These are phyloP conservation scores for Metarhizium guizhouense DNA, from an alignment of 2,329 filamentous ascomycete species.

Conservation along the genomic window DNA sequence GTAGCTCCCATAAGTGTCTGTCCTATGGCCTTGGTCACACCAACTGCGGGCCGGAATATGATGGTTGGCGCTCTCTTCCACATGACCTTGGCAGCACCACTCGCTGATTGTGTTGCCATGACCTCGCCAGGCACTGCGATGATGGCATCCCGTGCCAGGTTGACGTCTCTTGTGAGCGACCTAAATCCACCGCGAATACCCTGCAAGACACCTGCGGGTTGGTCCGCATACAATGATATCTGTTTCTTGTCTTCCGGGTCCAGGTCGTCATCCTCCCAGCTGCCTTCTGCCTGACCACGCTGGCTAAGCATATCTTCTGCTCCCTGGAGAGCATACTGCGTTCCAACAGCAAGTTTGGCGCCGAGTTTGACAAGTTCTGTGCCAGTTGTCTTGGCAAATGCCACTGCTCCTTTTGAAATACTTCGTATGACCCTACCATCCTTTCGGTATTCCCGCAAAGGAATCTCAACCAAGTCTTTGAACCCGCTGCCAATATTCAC, in stretches of 20 bases:
- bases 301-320: conserved; percentile 69
- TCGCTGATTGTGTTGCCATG: conserved; percentile 75
- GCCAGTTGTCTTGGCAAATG: conserved; percentile 88
- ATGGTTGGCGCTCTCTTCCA: conserved; percentile 82
- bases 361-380: conserved; percentile 91
- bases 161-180: conserved; percentile 78
- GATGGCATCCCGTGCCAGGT: conserved; percentile 79
- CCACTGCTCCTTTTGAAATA: conserved; percentile 79
- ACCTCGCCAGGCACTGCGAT: conserved; percentile 90
- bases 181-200: conserved; percentile 76
- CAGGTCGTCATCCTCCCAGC: conserved; percentile 50
- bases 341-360: conserved; percentile 88
- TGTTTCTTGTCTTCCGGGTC: conserved; percentile 66
- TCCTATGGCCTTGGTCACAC: conserved; percentile 78
- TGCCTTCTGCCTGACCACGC: conserved; percentile 25
- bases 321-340: conserved; percentile 83
- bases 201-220: conserved; percentile 80
- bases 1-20: conserved; percentile 87
- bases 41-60: conserved; percentile 82
- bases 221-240: conserved; percentile 87
- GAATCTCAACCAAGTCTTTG: conserved; percentile 77
- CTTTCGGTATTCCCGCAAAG: conserved; percentile 86
- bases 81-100: conserved; percentile 71
- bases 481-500: conserved; percentile 88
- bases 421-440: conserved; percentile 88